A percentile compares a stretch with the other conserved stretches of the same genome.
Evolutionary conservation across 805 yeast species (phyloP).

Genomic region (Lipomyces starkeyi): DNA sequence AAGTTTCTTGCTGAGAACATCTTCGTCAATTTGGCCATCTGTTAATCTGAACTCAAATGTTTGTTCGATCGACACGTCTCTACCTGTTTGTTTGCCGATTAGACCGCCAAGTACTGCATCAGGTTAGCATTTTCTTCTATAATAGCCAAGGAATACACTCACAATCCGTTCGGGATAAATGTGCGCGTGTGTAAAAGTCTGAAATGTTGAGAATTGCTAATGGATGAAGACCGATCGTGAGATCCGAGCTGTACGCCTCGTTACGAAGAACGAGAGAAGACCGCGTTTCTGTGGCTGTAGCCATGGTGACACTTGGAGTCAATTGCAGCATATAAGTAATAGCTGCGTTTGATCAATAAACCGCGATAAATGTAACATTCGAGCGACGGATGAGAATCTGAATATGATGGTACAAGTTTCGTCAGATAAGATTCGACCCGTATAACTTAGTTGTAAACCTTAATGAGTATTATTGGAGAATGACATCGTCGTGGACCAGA

Average conservation of each 20-base stretch:
- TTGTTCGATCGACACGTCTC: constrained; percentile 43
- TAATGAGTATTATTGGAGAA: too few relatives aligned
- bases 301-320: not conserved
- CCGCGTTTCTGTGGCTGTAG: not conserved
- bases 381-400: not conserved
- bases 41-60: constrained; percentile 44
- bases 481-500: too few relatives aligned
- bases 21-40: constrained; percentile 40
- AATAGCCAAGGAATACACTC: constrained; percentile 19
- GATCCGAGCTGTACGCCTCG: constrained; percentile 22
- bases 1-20: constrained; percentile 37
- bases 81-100: constrained; percentile 44
- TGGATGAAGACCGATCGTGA: constrained; percentile 44
- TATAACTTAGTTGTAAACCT: not conserved
- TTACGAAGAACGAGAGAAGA: constrained; percentile 21
- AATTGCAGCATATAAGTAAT: not conserved
- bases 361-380: not conserved
- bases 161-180: constrained; percentile 31
- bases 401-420: not conserved
- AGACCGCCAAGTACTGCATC: constrained; percentile 45
- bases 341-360: not conserved
- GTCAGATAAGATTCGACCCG: not conserved
- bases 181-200: constrained; percentile 45
- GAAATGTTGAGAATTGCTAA: constrained; percentile 47
- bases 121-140: not conserved